These are phyloP conservation scores for Claviceps quebecensis DNA, from an alignment of 2,329 filamentous ascomycete genomes.

Conservation along the genomic window DNA sequence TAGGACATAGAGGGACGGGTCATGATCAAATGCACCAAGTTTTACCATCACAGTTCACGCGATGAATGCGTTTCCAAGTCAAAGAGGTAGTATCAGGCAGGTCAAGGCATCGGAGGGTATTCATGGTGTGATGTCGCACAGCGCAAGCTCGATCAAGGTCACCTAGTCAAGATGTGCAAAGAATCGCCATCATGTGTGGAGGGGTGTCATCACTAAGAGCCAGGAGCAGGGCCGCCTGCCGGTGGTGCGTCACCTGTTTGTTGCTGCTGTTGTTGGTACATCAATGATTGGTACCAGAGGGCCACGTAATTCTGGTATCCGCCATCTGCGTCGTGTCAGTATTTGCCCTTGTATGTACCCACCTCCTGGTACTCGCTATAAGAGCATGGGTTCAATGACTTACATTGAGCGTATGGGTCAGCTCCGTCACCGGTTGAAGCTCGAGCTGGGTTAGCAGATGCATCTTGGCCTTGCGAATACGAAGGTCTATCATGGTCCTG, in stretches of 20 bases:
- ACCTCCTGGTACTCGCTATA: neutral
- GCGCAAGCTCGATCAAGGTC: conserved; percentile 18
- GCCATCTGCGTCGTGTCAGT: conserved; percentile 40
- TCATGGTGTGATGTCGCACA: conserved; percentile 2
- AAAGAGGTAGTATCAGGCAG: conserved; percentile 18
- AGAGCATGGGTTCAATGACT: conserved; percentile 15
- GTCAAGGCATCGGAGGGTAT: conserved; percentile 17
- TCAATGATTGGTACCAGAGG: conserved; percentile 63
- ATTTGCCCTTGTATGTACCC: too few relatives aligned
- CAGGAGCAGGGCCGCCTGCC: conserved; percentile 21
- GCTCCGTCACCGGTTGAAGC: conserved; percentile 35
- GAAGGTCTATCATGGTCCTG: conserved; percentile 42
- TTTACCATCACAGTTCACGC: conserved; percentile 17
- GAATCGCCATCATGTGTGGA: conserved; percentile 1
- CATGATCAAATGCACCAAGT: conserved; percentile 8
- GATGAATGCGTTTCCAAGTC: conserved; percentile 10
- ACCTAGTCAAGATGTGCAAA: conserved; percentile 17
- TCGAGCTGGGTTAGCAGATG: conserved; percentile 28
- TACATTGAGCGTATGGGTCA: conserved; percentile 66
- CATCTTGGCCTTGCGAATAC: conserved; percentile 33
- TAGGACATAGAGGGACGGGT: conserved; percentile 1
- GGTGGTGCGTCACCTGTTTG: conserved; percentile 24
- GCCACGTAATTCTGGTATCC: conserved; percentile 70
- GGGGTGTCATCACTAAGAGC: conserved; percentile 21
- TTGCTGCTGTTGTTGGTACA: conserved; percentile 28